A percentile compares a stretch with the other conserved stretches of the same genome.
Conservation (phyloP, 2,329 filamentous ascomycete species). For the Hortaea sp. region DNA sequence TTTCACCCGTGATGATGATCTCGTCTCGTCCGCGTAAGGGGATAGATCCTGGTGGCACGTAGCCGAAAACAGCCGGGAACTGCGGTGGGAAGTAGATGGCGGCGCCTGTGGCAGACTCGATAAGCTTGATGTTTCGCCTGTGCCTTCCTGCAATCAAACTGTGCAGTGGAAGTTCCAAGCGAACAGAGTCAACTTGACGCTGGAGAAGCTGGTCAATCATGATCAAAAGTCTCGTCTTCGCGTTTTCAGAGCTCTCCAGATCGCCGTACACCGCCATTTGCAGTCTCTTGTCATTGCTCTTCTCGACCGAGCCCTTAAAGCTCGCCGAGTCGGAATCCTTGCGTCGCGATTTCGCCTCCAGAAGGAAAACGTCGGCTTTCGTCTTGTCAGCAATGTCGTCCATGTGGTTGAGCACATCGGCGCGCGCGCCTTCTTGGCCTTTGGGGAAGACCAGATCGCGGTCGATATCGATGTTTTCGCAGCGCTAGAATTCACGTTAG, state of each 20-base stretch:
- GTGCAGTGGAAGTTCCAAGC: constrained; percentile 78
- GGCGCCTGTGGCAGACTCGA: constrained; percentile 89
- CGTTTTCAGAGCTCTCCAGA: constrained; percentile 88
- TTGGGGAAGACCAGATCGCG: constrained; percentile 74
- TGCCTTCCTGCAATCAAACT: constrained; percentile 87
- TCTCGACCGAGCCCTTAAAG: constrained; percentile 66
- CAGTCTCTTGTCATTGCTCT: constrained; percentile 76
- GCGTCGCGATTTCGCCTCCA: constrained; percentile 66
- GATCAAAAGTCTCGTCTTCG: constrained; percentile 89
- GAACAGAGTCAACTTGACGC: constrained; percentile 65
- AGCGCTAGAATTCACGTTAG: constrained; percentile 53
- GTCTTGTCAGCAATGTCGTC: constrained; percentile 81
- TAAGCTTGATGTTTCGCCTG: constrained; percentile 94
- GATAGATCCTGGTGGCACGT: constrained; percentile 66
- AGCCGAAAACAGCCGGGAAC: constrained; percentile 85
- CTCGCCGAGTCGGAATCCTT: constrained; percentile 69
- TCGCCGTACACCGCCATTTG: constrained; percentile 92
- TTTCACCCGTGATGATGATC: constrained; percentile 91
- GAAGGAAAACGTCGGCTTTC: constrained; percentile 90
- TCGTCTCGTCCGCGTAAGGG: constrained; percentile 74
- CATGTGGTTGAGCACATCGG: constrained; percentile 70
- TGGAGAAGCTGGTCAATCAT: constrained; percentile 90
- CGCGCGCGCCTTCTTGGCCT: constrained; percentile 47
- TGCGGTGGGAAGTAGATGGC: constrained; percentile 97
- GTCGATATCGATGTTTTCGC: constrained; percentile 87